These are phyloP conservation scores for Pseudocercospora musae DNA, from an alignment of 2,329 filamentous ascomycete species.

Conservation along the genomic window DNA sequence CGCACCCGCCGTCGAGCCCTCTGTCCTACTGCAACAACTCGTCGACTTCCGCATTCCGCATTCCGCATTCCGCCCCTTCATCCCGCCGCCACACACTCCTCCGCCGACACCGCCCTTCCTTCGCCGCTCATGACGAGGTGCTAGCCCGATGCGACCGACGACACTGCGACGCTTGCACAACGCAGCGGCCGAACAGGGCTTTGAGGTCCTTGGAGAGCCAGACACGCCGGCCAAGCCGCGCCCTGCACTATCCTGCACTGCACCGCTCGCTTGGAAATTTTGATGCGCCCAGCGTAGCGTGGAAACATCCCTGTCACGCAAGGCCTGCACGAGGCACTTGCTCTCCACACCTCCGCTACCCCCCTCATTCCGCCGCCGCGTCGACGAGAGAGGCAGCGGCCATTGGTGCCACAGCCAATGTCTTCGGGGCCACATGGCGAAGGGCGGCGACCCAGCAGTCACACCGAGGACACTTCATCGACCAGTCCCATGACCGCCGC, in stretches of 20 bases:
- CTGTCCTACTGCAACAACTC: neutral
- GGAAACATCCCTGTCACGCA: slow-evolving; percentile 3
- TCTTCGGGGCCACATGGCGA: slow-evolving; percentile 2
- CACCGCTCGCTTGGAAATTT: neutral
- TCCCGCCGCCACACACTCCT: neutral
- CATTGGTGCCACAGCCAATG: neutral
- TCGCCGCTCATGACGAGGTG: neutral
- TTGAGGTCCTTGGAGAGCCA: slow-evolving; percentile 17
- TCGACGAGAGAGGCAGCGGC: neutral
- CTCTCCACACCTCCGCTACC: neutral
- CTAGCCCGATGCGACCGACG: slow-evolving; percentile 1
- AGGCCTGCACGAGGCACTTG: neutral
- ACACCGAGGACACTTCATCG: slow-evolving; percentile 3
- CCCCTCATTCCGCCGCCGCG: neutral
- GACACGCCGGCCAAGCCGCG: neutral
- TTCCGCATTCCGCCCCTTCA: too few species aligned
- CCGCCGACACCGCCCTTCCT: neutral
- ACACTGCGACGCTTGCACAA: neutral
- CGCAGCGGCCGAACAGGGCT: slow-evolving; percentile 16
- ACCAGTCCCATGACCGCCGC: neutral
- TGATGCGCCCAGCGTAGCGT: slow-evolving; percentile 2
- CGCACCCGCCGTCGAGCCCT: neutral
- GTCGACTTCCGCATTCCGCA: neutral
- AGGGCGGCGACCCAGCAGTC: slow-evolving; percentile 6
- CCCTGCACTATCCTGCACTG: neutral